Evolutionary conservation across 1,284 basidiomycete genomes (phyloP).

Genomic region (Ganoderma leucocontextum): DNA sequence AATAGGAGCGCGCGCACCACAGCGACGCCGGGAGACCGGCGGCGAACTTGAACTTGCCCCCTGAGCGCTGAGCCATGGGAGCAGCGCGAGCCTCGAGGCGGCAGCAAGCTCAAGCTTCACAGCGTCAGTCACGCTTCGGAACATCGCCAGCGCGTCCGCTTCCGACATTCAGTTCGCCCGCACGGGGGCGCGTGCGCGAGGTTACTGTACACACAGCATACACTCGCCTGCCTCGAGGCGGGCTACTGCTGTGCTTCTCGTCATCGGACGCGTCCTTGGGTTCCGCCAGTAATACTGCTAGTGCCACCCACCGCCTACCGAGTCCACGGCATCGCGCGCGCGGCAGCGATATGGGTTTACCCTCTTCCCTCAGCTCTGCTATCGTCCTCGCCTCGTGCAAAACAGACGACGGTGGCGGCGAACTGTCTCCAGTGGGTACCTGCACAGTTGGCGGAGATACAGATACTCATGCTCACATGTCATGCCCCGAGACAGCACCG

Average conservation of each 20-base stretch:
- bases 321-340: not conserved
- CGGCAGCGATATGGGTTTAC: not conserved
- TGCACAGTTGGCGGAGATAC: not conserved
- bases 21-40: not conserved
- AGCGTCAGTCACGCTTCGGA: not conserved
- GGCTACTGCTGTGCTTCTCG: not conserved
- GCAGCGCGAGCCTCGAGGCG: slow-evolving; percentile 9
- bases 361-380: not conserved
- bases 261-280: not conserved
- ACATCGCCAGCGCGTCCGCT: not conserved
- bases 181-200: not conserved
- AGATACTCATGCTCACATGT: not conserved
- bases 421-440: not conserved
- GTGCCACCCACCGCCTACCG: not conserved
- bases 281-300: not conserved
- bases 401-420: not conserved
- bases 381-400: not conserved
- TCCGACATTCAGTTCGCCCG: not conserved
- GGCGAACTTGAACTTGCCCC: too few species aligned
- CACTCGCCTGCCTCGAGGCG: slow-evolving; percentile 3
- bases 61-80: slow-evolving; percentile 2
- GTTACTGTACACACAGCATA: not conserved
- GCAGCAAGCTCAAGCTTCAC: slow-evolving; percentile 6
- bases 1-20: slow-evolving; percentile 7
- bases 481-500: not conserved